These are phyloP conservation scores for Fusarium pseudoanthophilum DNA, from an alignment of 2,329 filamentous ascomycete genomes.

Conservation along the genomic window DNA sequence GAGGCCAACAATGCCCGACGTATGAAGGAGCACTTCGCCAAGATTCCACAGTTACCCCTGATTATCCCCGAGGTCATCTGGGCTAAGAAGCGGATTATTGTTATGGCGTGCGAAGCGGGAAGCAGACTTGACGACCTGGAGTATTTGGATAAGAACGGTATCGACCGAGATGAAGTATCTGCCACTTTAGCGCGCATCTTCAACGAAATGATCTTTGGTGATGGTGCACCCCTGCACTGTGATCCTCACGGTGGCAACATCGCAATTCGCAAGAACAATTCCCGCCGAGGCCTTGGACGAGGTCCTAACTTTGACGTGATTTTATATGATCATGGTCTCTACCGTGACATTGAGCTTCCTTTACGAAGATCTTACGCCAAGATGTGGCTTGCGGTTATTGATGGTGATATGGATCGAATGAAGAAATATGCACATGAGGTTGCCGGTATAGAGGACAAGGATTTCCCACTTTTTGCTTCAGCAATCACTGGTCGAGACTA, in stretches of 20 bases:
- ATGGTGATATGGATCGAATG: constrained; percentile 87
- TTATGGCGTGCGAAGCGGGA: constrained; percentile 94
- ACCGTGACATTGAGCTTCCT: constrained; percentile 85
- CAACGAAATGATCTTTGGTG: constrained; percentile 99
- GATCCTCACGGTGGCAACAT: constrained; percentile 98
- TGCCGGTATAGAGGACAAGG: constrained; percentile 85
- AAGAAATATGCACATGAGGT: constrained; percentile 89
- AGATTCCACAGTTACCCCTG: constrained; percentile 79
- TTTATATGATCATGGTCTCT: constrained; percentile 96
- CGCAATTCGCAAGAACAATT: constrained; percentile 82
- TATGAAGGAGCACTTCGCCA: constrained; percentile 82
- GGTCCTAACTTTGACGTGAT: constrained; percentile 91
- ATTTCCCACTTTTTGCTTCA: constrained; percentile 94
- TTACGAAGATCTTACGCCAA: constrained; percentile 91
- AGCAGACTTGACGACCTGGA: constrained; percentile 87
- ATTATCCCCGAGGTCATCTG: constrained; percentile 91
- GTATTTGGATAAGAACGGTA: constrained; percentile 85
- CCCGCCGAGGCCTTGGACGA: constrained; percentile 59
- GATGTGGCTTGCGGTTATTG: constrained; percentile 95
- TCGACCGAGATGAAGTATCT: constrained; percentile 95
- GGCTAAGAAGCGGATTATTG: constrained; percentile 87
- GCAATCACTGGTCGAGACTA: constrained; percentile 97
- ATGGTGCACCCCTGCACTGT: constrained; percentile 89
- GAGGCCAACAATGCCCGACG: constrained; percentile 87
- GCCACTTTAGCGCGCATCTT: constrained; percentile 91